Evolutionary conservation across 148 eudicot species (phyloP).

Genomic region (Heliamphora exappendiculata): DNA sequence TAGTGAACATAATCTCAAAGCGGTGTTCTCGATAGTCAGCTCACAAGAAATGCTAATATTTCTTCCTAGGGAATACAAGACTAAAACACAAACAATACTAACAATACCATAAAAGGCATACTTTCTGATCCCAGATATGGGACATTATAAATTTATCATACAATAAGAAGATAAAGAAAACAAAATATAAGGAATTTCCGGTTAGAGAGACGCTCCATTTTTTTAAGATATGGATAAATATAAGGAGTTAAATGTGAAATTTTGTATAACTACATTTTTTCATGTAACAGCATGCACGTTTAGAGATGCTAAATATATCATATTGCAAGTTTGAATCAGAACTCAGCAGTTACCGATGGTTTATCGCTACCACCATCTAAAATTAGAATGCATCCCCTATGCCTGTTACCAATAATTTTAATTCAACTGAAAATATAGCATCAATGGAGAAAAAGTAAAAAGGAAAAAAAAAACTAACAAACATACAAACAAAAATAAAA

Average conservation of each 20-base stretch:
- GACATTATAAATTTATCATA: not conserved
- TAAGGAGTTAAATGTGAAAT: not conserved
- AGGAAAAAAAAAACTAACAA: not conserved
- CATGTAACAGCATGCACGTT: conserved; percentile 6
- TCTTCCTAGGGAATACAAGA: no score
- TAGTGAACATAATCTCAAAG: no score
- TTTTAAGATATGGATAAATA: not conserved
- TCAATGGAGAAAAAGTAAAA: no score
- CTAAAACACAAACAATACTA: no score
- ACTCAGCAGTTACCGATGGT: not conserved
- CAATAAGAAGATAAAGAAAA: not conserved
- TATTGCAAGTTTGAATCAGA: not conserved
- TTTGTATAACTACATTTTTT: not conserved
- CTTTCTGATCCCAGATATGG: not conserved
- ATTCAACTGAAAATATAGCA: not conserved
- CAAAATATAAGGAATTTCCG: not conserved
- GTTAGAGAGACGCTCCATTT: not conserved
- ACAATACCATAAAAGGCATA: not conserved
- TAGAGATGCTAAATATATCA: not conserved
- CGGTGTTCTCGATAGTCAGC: no score
- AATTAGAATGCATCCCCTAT: not conserved
- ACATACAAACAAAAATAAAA: not conserved
- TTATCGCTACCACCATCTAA: not conserved
- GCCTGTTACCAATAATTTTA: not conserved
- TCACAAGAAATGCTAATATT: no score